Evolutionary conservation across 2,329 filamentous ascomycete species (phyloP), one percentile per base, ranked within the genome.

Genomic region (Fusarium nurragi): DNA sequence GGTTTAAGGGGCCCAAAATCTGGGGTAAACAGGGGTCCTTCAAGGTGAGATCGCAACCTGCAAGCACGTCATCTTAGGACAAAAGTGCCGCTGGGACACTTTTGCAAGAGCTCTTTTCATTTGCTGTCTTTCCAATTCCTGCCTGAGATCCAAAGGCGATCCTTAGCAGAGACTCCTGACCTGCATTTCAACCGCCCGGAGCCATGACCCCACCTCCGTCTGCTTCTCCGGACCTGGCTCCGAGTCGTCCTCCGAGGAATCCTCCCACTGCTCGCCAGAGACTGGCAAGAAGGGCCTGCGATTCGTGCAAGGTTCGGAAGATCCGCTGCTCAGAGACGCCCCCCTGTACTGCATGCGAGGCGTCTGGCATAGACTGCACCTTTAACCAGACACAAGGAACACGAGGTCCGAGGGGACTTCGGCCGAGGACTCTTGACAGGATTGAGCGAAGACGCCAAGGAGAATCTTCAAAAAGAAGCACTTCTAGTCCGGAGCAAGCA

Each of bases 301-400:
- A 84, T 60, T 81, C 78, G 19, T 85, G 83, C 74, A 84, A 83
- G 73, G 77, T 85, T 38, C 78, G 83, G 52, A 85, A 85, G 73
- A 80, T 84, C 57, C 78, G 79, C 43, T 85, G 83, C 69, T 79
- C 78, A 14, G 83, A 82, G 45, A 73, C 74, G 3, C 74, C 79
- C 21, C 83, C 83, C 8, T 85, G 83, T 55, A 73, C 73, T 23
- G 77, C 79, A 11, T 85, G 83, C 63, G 68, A 74, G 22, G 75
- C 78, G 16, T 76, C 80, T 4, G 76, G 78, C 9, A 78, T 84
- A 47, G 75, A 79, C 16, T 84, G 83, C 69, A 84, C 82, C n/a
- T 85, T 84, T 70, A 78, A 79, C 55, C 79, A 77, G 14, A 70
- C 72, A 7, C 80, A 80, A 39, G 75, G 77, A 12, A 79, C 76